Conservation (phyloP, 176 grass and related monocot species). For the Zea luxurians region DNA sequence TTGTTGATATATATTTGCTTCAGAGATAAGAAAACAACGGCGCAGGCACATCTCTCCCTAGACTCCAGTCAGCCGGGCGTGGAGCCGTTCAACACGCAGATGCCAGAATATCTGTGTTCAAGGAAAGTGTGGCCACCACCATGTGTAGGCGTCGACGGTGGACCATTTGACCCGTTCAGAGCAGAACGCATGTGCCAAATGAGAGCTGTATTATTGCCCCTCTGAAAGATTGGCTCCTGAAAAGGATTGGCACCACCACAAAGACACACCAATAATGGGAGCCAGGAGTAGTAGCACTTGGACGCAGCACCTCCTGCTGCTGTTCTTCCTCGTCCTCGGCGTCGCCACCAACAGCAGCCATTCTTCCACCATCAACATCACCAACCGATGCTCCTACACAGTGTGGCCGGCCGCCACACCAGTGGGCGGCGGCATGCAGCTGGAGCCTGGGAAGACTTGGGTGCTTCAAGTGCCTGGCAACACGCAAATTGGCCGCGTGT, state of each 20-base stretch:
- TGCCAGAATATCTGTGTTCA: too few relatives aligned
- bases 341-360: neutral
- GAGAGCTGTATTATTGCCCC: neutral
- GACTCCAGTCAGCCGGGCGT: too few relatives aligned
- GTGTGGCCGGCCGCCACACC: slow-evolving; percentile 43
- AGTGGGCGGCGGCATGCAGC: neutral
- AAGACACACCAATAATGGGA: neutral
- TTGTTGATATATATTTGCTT: too few relatives aligned
- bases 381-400: slow-evolving; percentile 47
- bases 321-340: neutral
- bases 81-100: too few relatives aligned
- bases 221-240: neutral
- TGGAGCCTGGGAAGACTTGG: neutral
- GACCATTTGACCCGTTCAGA: neutral
- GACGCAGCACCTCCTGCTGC: neutral
- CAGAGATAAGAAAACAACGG: too few relatives aligned
- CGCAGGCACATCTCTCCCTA: too few relatives aligned
- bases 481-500: neutral
- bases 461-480: neutral
- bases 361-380: neutral
- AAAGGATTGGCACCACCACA: neutral
- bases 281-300: neutral
- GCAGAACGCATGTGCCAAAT: neutral
- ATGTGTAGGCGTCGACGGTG: too few relatives aligned
- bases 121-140: too few relatives aligned